Base-by-base conservation (phyloP, 2,329 filamentous ascomycete genomes). In the Aspergillus proliferans region DNA sequence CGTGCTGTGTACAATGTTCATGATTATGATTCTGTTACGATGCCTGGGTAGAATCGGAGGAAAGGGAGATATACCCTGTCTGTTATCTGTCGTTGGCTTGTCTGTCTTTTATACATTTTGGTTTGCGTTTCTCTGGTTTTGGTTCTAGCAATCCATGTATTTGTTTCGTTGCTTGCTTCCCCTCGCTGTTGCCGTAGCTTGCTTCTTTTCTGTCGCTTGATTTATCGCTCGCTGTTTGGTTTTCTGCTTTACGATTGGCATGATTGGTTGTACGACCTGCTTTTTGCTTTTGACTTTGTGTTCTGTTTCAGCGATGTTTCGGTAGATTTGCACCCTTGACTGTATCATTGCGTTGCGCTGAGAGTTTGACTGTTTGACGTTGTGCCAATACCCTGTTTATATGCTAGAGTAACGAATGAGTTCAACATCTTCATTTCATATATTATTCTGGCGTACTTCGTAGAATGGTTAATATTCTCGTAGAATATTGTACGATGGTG, bases 251-350 rank as follows among this genome's bases (percentile, higher is more conserved):
- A 22, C 47, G 46, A 47, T 53, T 38, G 34, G 7, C n/a, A 38
- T 19, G 34, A 38, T 38, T 38, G 34, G 18, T 14, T 38, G 34
- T 38, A 18, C n/a, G 34, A 45, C 53, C 47, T 41, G 48, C 26
- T 24, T 24, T 46, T 28, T 46, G 48, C 47, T 45, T 49, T 51
- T 52, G 52, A 18, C n/a, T 38, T n/a, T 38, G 3, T 38, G n/a
- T 10, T 14, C 34, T 38, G 34, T 38, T 38, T 18, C 34, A 38
- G 43, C 49, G 51, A 47, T 49, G 49, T 53, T 44, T 6, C n/a
- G 34, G 34, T 47, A 52, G 47, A 47, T 45, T 40, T 30, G 26
- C 26, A 30, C 26, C 26, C 9, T 39, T 39, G 26, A 10, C 9
- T 33, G 14, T 26, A 33, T 45, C 26, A 30, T 30, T 30, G 26